phyloP scores from a whole-genome alignment of 2,329 filamentous ascomycete genomes.

The Fusarium sp. region DNA sequence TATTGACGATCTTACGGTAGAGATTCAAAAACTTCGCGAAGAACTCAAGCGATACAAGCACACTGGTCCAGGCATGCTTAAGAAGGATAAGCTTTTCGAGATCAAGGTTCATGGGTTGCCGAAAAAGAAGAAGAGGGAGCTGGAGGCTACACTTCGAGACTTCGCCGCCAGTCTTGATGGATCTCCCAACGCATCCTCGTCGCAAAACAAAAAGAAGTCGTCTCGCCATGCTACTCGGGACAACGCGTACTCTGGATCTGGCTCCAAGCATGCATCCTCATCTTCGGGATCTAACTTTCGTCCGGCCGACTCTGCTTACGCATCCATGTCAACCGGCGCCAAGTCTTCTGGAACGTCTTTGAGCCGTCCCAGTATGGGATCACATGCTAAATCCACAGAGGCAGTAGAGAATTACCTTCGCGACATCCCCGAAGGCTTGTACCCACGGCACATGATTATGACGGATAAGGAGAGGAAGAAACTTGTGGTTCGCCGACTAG shows the following conservation, averaged over 20 bases:
- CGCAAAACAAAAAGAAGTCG: slow-evolving; percentile 52
- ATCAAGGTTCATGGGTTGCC: slow-evolving; percentile 80
- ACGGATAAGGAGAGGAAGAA: slow-evolving; percentile 80
- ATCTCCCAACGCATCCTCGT: slow-evolving; percentile 55
- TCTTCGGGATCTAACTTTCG: slow-evolving; percentile 62
- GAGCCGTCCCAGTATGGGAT: slow-evolving; percentile 49
- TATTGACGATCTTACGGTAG: slow-evolving; percentile 86
- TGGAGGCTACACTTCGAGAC: slow-evolving; percentile 76
- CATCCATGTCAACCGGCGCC: slow-evolving; percentile 69
- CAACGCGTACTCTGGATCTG: slow-evolving; percentile 52
- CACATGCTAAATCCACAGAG: slow-evolving; percentile 56
- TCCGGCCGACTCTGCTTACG: slow-evolving; percentile 70
- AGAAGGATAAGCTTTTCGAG: slow-evolving; percentile 83
- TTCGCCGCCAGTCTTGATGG: slow-evolving; percentile 72
- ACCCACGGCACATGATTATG: slow-evolving; percentile 69
- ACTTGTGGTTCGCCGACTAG: slow-evolving; percentile 76
- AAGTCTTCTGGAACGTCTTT: slow-evolving; percentile 55
- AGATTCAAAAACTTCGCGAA: slow-evolving; percentile 81
- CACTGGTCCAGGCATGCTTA: slow-evolving; percentile 70
- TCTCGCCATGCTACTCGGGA: slow-evolving; percentile 52
- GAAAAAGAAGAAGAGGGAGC: slow-evolving; percentile 75
- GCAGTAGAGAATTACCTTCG: slow-evolving; percentile 74
- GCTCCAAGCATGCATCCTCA: slow-evolving; percentile 62
- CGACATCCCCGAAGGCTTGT: slow-evolving; percentile 74
- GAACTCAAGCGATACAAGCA: slow-evolving; percentile 76